Percentiles rank a stretch among this genome's conserved stretches.
Conservation (phyloP, 2,329 filamentous ascomycete genomes). For the Aspergillus flavus region DNA sequence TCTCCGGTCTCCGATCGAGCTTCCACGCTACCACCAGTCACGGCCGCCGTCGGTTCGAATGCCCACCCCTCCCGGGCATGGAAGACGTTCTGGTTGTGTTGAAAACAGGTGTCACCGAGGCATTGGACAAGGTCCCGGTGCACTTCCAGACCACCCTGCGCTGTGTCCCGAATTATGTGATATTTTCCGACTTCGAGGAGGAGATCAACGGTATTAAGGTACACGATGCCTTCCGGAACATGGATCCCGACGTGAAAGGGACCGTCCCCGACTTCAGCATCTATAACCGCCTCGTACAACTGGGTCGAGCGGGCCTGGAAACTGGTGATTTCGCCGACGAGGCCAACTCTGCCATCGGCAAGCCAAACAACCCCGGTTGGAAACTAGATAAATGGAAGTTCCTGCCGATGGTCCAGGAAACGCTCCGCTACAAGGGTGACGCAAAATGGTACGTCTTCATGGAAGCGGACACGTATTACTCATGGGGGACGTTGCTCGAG, state of each 20-base stretch:
- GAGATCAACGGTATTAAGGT: constrained; percentile 53
- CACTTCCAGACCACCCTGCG: constrained; percentile 58
- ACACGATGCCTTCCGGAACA: constrained; percentile 53
- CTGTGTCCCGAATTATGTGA: constrained; percentile 58
- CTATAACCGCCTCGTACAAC: constrained; percentile 51
- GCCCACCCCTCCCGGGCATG: constrained; percentile 43
- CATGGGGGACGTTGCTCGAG: constrained; percentile 55
- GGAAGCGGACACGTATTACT: constrained; percentile 61
- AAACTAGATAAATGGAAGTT: constrained; percentile 63
- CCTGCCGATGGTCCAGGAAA: constrained; percentile 57
- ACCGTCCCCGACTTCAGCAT: constrained; percentile 54
- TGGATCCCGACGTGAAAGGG: constrained; percentile 42
- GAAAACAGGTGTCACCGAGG: constrained; percentile 62
- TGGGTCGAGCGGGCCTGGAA: constrained; percentile 49
- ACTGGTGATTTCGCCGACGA: constrained; percentile 38
- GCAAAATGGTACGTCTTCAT: constrained; percentile 63
- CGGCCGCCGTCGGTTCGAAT: constrained; percentile 19
- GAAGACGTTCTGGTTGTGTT: constrained; percentile 60
- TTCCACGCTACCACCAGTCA: constrained; percentile 51
- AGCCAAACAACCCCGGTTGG: constrained; percentile 53
- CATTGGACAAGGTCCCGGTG: constrained; percentile 56
- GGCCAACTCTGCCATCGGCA: constrained; percentile 42
- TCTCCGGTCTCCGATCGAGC: constrained; percentile 63
- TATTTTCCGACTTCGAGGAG: constrained; percentile 62
- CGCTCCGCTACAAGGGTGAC: constrained; percentile 47